phyloP scores from a whole-genome alignment of 2,329 filamentous ascomycete genomes.

The Lasiodiplodia sp. region DNA sequence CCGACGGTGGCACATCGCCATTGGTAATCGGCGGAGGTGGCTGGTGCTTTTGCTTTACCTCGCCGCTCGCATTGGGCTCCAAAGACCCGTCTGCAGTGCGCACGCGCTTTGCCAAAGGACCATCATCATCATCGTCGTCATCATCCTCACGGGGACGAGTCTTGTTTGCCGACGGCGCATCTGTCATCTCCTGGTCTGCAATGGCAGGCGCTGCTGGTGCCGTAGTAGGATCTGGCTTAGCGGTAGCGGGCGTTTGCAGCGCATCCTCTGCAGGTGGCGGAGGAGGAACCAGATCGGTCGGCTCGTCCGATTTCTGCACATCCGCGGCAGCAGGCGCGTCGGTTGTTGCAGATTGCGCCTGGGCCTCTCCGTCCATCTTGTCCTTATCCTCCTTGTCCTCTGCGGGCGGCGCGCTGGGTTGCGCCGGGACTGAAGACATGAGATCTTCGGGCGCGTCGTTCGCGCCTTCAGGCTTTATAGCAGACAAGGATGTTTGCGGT shows the following conservation, averaged over 20 bases:
- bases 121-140: conserved; percentile 57
- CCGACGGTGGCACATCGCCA: neutral
- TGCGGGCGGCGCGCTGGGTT: neutral
- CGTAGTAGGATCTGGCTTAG: neutral
- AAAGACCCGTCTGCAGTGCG: conserved; percentile 65
- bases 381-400: conserved; percentile 1
- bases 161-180: conserved; percentile 48
- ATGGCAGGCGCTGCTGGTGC: conserved; percentile 16
- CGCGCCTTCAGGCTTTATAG: conserved; percentile 9
- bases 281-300: conserved; percentile 17
- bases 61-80: conserved; percentile 38
- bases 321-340: conserved; percentile 5
- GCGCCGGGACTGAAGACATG: neutral
- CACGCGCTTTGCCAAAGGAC: conserved; percentile 80
- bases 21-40: conserved; percentile 38
- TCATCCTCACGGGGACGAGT: conserved; percentile 83
- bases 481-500: conserved; percentile 6
- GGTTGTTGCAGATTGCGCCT: neutral
- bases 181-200: conserved; percentile 46
- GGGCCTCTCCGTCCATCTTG: conserved; percentile 12
- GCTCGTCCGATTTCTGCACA: conserved; percentile 26
- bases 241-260: conserved; percentile 19
- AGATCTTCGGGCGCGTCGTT: conserved; percentile 3
- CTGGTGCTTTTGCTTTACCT: conserved; percentile 54
- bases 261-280: conserved; percentile 18